Evolutionary conservation across 108 stramenopile species (phyloP), one percentile per base, ranked within the genome.

Genomic region (Cyclotella choctawhatcheeana): DNA sequence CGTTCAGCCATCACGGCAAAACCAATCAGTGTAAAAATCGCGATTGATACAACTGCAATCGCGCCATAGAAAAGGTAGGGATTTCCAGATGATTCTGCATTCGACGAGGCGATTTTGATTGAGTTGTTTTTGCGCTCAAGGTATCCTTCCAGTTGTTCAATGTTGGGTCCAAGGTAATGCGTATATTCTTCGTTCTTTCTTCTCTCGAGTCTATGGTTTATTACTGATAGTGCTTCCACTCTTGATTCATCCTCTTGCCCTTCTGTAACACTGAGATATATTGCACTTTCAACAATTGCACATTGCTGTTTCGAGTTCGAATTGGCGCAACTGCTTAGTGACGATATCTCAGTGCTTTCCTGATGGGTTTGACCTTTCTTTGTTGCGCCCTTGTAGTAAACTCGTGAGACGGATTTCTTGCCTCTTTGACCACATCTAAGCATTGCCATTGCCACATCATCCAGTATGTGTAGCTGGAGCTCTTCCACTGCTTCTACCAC

Each of bases 311-410:
- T n/a, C n/a, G n/a, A n/a, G n/a, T 58, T 65, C 20, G 76, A 51
- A 13, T 70, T 48, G 3, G 60, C 4, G 27, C 31, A 27, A 1
- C 59, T 40, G 65, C 73, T 73, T 13, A 73, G 62, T 54, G 64
- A 22, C 20, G 63, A 44, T 65, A 64, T n/a, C 18, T 63, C 0
- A 1, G 37, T 47, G 25, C 58, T 51, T 20, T n/a, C n/a, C n/a
- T n/a, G n/a, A n/a, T n/a, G n/a, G n/a, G n/a, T n/a, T n/a, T n/a
- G n/a, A n/a, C n/a, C n/a, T n/a, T n/a, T n/a, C n/a, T n/a, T n/a
- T n/a, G n/a, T n/a, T n/a, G n/a, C n/a, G n/a, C 69, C 55, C 44
- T 44, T 47, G 54, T 77, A 77, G 34, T 70, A 77, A 24, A 77
- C 69, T 17, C 76, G 64, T 22, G 76, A 77, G 26, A 77, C 69